Percentiles rank a stretch among this genome's conserved stretches.
phyloP scores from a whole-genome alignment of 2,329 filamentous ascomycete species.

The Fusarium penzigii region DNA sequence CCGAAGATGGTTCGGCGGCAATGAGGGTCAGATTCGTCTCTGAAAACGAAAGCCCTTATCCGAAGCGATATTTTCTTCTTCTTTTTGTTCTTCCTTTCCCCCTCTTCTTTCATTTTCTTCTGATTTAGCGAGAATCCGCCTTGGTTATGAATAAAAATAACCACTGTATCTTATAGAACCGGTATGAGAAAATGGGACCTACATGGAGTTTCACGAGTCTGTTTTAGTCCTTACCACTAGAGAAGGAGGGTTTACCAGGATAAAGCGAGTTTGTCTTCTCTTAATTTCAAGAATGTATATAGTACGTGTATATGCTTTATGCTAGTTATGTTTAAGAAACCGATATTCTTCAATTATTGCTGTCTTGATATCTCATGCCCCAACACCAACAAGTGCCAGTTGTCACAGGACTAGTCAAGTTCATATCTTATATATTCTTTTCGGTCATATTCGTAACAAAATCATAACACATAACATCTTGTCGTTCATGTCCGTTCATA shows the following conservation, averaged over 20 bases:
- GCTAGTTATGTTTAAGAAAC: too few species aligned
- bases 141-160: constrained; percentile 6
- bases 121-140: constrained; percentile 2
- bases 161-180: constrained; percentile 8
- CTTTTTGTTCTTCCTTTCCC: constrained; percentile 4
- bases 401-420: not conserved
- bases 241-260: not conserved
- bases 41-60: constrained; percentile 7
- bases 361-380: too few species aligned
- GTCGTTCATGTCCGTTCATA: constrained; percentile 2
- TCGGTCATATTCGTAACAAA: not conserved
- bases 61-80: constrained; percentile 11
- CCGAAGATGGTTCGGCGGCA: constrained; percentile 60
- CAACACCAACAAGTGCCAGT: too few species aligned
- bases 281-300: too few species aligned
- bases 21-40: constrained; percentile 37
- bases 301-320: too few species aligned
- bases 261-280: too few species aligned
- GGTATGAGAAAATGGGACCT: constrained; percentile 12
- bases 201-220: constrained; percentile 21
- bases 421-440: constrained; percentile 7
- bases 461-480: not conserved
- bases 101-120: too few species aligned
- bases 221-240: not conserved
- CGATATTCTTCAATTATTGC: too few species aligned